Conservation (phyloP, 441 rosid species). For the Croton laevigatus region DNA sequence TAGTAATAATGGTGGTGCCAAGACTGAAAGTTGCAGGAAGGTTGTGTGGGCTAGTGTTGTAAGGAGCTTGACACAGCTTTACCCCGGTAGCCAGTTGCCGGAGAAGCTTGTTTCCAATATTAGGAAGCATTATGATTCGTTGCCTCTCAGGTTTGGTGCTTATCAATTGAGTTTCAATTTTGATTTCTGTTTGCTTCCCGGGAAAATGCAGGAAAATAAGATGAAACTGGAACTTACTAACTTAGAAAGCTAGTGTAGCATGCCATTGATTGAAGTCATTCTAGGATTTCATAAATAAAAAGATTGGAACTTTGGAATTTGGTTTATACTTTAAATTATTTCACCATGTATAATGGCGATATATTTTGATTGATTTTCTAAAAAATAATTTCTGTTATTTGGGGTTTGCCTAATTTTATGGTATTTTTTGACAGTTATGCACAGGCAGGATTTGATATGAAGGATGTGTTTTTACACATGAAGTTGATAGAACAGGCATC, state of each 20-base stretch:
- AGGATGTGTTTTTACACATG: slow-evolving; percentile 84
- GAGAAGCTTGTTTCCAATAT: slow-evolving; percentile 94
- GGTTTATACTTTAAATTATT: neutral
- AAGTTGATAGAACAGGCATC: slow-evolving; percentile 92
- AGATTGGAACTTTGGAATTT: neutral
- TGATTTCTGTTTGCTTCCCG: slow-evolving; percentile 18
- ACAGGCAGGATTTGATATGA: slow-evolving; percentile 89
- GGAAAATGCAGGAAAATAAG: slow-evolving; percentile 21
- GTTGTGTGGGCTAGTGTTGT: slow-evolving; percentile 86
- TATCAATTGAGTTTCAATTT: neutral
- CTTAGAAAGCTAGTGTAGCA: too few relatives aligned
- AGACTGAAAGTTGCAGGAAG: slow-evolving; percentile 58
- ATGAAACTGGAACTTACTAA: neutral
- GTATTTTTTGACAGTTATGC: slow-evolving; percentile 52
- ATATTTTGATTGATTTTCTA: too few relatives aligned
- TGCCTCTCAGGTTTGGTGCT: slow-evolving; percentile 68
- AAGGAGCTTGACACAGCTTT: slow-evolving; percentile 79
- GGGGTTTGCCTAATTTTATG: neutral
- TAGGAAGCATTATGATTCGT: slow-evolving; percentile 90
- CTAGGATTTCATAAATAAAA: neutral
- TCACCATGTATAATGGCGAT: neutral
- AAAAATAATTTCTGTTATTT: neutral
- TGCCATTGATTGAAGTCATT: neutral
- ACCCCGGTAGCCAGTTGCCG: slow-evolving; percentile 91
- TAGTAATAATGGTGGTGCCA: slow-evolving; percentile 5